Base-by-base conservation (phyloP, 352 stramenopile species). In the Phytopythium cucurbitacearum region DNA sequence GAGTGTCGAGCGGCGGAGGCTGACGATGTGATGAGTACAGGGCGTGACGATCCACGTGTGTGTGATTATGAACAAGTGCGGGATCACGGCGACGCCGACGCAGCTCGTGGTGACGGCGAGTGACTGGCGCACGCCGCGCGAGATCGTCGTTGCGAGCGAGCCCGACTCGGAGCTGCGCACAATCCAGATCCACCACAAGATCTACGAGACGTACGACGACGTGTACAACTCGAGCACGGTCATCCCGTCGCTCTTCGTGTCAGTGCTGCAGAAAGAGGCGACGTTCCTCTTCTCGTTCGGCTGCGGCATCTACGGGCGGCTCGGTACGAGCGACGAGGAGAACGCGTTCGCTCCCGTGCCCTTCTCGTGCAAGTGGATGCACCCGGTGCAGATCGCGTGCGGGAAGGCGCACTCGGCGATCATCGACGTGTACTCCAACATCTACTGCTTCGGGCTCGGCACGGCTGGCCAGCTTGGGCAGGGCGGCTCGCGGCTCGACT, bases 101-200 rank as follows among this genome's bases (percentile, higher is more conserved):
- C 71, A 84, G 33, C 50, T 89, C 40, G 51, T 85, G 10, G 65
- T 88, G 28, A 87, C 73, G 1, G 60, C 68, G 12, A 83, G 67
- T 37, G 65, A 86, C 40, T 87, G 77, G 67, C 60, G 71, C 9
- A 57, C 71, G 49, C 68, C 75, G 3, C 67, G 73, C 40, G 74
- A 87, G 37, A 60, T 85, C 5, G 53, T 65, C 3, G 60, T 85
- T 13, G 51, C 59, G 12, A 79, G 65, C 37, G 74, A 76, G 1
- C 33, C 55, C 3, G 67, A 86, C n/a, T 71, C 73, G 3, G 72
- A 88, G 37, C 54, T 87, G 16, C 68, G 69, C 6, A 87, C 75
- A 10, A 77, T 87, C 44, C 75, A 85, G 64, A 87, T 91, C 61
- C 69, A 87, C 48, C 80, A 89, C 71, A 87, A 81, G 57, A 80